phyloP scores from a whole-genome alignment of 2,329 filamentous ascomycete species.

The Calonectria hawksworthii region DNA sequence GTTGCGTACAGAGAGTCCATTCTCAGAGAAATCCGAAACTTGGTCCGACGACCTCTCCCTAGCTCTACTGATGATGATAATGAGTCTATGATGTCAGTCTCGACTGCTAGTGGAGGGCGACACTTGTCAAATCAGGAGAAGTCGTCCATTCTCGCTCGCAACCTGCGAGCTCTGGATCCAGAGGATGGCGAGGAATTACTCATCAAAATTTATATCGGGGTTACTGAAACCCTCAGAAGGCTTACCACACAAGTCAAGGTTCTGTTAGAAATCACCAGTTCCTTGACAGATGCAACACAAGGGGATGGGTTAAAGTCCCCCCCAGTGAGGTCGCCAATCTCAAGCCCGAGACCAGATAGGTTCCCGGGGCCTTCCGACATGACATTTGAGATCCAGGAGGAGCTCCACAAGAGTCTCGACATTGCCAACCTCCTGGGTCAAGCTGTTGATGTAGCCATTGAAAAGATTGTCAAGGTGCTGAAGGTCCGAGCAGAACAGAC shows the following conservation, averaged over 20 bases:
- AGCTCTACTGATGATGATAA: constrained; percentile 96
- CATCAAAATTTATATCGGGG: constrained; percentile 84
- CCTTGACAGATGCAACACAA: constrained; percentile 63
- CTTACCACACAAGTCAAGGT: constrained; percentile 94
- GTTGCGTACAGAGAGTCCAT: constrained; percentile 86
- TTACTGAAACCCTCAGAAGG: constrained; percentile 88
- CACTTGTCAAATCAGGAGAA: constrained; percentile 87
- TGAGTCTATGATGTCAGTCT: constrained; percentile 88
- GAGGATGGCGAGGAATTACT: constrained; percentile 89
- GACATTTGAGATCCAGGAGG: constrained; percentile 73
- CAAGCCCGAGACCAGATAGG: constrained; percentile 62
- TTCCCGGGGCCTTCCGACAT: constrained; percentile 37
- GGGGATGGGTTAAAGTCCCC: constrained; percentile 62
- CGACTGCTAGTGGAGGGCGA: constrained; percentile 78
- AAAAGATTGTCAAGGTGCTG: constrained; percentile 81
- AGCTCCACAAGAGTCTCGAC: constrained; percentile 82
- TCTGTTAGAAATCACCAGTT: constrained; percentile 92
- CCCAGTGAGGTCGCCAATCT: constrained; percentile 64
- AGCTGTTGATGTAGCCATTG: constrained; percentile 85
- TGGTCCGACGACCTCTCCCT: constrained; percentile 88
- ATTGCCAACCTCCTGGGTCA: constrained; percentile 84
- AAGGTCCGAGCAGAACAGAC: constrained; percentile 84
- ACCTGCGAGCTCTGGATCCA: constrained; percentile 85
- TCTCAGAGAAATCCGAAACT: constrained; percentile 85
- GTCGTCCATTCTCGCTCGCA: constrained; percentile 88